Evolutionary conservation across 2,329 filamentous ascomycete species (phyloP).

Genomic region (Arthrinium phaeospermum): DNA sequence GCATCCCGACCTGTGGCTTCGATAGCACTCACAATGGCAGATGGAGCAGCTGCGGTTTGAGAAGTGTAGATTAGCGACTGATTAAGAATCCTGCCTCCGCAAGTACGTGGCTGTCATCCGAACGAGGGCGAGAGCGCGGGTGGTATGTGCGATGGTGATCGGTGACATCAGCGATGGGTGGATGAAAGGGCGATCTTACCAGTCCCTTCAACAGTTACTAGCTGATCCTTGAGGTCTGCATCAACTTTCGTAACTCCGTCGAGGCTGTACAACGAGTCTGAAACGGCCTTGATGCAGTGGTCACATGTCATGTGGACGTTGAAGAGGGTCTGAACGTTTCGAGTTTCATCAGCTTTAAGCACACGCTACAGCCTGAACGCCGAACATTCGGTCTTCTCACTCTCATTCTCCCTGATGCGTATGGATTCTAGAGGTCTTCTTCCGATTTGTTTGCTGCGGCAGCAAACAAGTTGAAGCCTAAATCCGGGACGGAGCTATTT

Average conservation of each 20-base stretch:
- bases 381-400: not conserved
- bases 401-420: not conserved
- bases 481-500: not conserved
- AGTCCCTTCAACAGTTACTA: conserved; percentile 85
- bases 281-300: conserved; percentile 85
- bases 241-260: conserved; percentile 83
- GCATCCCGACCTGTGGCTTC: conserved; percentile 91
- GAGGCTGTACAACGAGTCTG: conserved; percentile 76
- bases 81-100: not conserved
- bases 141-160: not conserved
- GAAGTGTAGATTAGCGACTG: conserved; percentile 8
- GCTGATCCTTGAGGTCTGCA: conserved; percentile 80
- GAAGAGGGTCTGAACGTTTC: conserved; percentile 76
- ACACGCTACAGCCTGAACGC: conserved; percentile 11
- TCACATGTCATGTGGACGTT: conserved; percentile 94
- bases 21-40: conserved; percentile 86
- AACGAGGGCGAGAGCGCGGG: not conserved
- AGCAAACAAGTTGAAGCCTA: not conserved
- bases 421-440: not conserved
- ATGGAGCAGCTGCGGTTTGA: conserved; percentile 71
- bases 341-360: conserved; percentile 32
- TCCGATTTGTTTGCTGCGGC: not conserved
- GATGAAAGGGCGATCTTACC: conserved; percentile 48
- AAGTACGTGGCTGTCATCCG: not conserved
- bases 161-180: conserved; percentile 10